Conservation (phyloP, 345 rosid genomes). For the Aurinia saxatilis region DNA sequence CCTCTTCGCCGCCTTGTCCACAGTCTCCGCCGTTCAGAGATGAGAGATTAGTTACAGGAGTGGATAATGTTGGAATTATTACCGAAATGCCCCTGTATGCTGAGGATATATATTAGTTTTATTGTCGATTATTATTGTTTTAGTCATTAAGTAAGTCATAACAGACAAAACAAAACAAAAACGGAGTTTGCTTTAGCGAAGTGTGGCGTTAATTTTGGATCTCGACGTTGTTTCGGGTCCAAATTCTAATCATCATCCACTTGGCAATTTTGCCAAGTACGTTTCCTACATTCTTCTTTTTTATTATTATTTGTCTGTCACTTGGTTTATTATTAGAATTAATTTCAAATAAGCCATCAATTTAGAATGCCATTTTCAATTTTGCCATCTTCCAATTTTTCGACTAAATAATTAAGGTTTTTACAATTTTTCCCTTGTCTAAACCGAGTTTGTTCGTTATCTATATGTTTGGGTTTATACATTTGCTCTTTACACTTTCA, state of each 20-base stretch:
- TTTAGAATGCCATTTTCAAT: no score
- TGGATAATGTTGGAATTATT: not conserved
- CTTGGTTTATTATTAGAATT: not conserved
- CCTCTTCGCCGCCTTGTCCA: no score
- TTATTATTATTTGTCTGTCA: not conserved
- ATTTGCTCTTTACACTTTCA: no score
- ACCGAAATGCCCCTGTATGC: conserved; percentile 14
- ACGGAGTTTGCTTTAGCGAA: conserved; percentile 2
- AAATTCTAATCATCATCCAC: not conserved
- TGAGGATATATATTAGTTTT: conserved; percentile 5
- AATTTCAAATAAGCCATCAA: no score
- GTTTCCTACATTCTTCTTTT: conserved; percentile 11
- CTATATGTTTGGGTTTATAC: no score
- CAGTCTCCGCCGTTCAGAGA: no score
- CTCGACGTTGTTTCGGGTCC: conserved; percentile 20
- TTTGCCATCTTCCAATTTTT: no score
- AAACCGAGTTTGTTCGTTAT: no score
- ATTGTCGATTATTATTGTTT: not conserved
- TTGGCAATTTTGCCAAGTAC: not conserved
- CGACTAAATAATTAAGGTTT: no score
- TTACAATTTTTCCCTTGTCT: no score
- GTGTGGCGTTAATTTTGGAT: conserved; percentile 27
- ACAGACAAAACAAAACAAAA: not conserved
- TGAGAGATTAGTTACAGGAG: not conserved
- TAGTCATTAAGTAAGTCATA: not conserved